A percentile compares a stretch with the other conserved stretches of the same genome.
phyloP scores from a whole-genome alignment of 106 monocot genomes.

The Acorus gramineus region DNA sequence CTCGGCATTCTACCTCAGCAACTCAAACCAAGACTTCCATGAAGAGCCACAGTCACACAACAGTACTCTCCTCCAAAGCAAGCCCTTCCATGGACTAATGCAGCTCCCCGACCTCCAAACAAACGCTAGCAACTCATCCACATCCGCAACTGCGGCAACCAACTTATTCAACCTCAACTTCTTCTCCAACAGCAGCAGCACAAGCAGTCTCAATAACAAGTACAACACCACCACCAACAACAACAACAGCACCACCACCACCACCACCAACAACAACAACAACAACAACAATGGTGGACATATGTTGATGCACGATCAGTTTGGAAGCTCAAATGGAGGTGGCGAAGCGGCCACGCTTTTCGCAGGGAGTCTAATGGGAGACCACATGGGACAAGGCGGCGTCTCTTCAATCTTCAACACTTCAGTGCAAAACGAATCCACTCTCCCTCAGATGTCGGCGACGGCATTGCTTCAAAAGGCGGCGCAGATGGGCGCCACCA shows the following conservation, averaged over 20 bases:
- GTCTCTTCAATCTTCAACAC: slow-evolving; percentile 8
- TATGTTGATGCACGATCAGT: slow-evolving; percentile 6
- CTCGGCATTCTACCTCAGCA: slow-evolving; percentile 8
- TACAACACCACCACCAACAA: too few species aligned
- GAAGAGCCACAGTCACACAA: slow-evolving; percentile 6
- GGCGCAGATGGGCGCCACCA: slow-evolving; percentile 43
- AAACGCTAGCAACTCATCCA: not conserved
- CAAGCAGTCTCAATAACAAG: too few species aligned
- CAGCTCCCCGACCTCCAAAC: slow-evolving; percentile 25
- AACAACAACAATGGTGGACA: not conserved
- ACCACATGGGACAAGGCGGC: not conserved
- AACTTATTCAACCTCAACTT: slow-evolving; percentile 34
- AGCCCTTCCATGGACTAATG: slow-evolving; percentile 24
- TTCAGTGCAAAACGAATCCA: not conserved
- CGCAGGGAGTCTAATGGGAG: slow-evolving; percentile 14
- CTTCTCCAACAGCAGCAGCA: slow-evolving; percentile 17
- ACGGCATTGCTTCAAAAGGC: slow-evolving; percentile 42
- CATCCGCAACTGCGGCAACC: slow-evolving; percentile 1
- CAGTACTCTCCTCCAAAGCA: not conserved
- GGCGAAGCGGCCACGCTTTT: slow-evolving; percentile 3
- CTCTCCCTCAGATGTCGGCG: slow-evolving; percentile 27
- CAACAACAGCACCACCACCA: slow-evolving; percentile 3
- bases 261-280: slow-evolving; percentile 5
- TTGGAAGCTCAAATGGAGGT: not conserved
- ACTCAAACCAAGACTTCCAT: slow-evolving; percentile 12